phyloP scores from a whole-genome alignment of 495 filamentous ascomycete genomes.

The Aspergillus bridgeri region DNA sequence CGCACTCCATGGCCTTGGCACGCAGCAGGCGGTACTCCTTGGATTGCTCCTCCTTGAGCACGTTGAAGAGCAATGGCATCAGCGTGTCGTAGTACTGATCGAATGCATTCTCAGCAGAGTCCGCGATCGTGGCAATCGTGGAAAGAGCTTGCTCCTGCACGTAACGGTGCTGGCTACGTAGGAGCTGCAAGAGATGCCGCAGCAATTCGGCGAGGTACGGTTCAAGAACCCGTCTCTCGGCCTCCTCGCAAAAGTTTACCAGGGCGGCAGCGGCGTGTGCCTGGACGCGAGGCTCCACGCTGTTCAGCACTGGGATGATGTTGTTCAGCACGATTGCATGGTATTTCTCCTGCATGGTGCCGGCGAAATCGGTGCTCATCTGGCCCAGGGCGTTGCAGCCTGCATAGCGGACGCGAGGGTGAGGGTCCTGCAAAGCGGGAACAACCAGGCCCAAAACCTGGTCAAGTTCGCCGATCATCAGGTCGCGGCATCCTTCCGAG shows the following conservation, averaged over 20 bases:
- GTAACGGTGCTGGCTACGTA: conserved; percentile 88
- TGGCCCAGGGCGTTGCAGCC: conserved; percentile 99
- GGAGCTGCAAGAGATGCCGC: conserved; percentile 72
- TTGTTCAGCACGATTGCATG: conserved; percentile 78
- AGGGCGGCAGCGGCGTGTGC: conserved; percentile 95
- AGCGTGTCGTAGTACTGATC: conserved; percentile 91
- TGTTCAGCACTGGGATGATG: conserved; percentile 89
- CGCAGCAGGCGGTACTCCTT: conserved; percentile 89
- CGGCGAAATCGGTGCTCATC: conserved; percentile 99
- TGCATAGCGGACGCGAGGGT: conserved; percentile 94
- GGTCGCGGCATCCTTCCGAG: conserved; percentile 91
- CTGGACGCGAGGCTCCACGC: conserved; percentile 88
- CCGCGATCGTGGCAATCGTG: conserved; percentile 97
- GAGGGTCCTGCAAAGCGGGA: conserved; percentile 84
- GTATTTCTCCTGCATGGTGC: conserved; percentile 97
- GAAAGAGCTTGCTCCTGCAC: conserved; percentile 98
- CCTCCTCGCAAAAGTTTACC: conserved; percentile 99
- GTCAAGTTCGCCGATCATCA: conserved; percentile 92
- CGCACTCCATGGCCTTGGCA: conserved; percentile 99
- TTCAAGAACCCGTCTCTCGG: conserved; percentile 86
- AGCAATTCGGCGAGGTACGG: conserved; percentile 91
- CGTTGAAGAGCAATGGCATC: conserved; percentile 91
- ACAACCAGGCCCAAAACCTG: conserved; percentile 92
- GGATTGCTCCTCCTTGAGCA: conserved; percentile 80
- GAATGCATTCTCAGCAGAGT: conserved; percentile 94